Evolutionary conservation across 176 grass and related monocot genomes (phyloP).

Genomic region (Rhynchospora pubera): DNA sequence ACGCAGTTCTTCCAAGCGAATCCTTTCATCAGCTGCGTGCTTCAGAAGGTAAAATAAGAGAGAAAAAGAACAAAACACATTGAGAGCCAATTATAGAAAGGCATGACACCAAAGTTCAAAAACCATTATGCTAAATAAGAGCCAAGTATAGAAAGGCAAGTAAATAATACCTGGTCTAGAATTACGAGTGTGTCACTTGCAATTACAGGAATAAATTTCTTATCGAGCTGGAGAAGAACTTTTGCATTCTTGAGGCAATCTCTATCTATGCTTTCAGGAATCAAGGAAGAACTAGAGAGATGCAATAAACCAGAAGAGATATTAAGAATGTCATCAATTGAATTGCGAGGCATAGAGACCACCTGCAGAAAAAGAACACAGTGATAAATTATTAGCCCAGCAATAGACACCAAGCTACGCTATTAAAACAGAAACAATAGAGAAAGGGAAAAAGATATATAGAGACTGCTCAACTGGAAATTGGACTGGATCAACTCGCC

Average conservation of each 20-base stretch:
- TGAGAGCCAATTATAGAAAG: too few species aligned
- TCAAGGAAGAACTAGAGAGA: slow-evolving; percentile 56
- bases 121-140: not conserved
- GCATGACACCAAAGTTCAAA: not conserved
- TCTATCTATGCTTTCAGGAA: slow-evolving; percentile 72
- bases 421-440: slow-evolving; percentile 18
- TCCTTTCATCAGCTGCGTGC: slow-evolving; percentile 98
- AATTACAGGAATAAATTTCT: slow-evolving; percentile 92
- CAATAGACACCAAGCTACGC: slow-evolving; percentile 30
- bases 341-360: slow-evolving; percentile 16
- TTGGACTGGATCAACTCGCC: slow-evolving; percentile 35
- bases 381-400: slow-evolving; percentile 1
- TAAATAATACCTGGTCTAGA: slow-evolving; percentile 57
- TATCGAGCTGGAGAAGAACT: slow-evolving; percentile 90
- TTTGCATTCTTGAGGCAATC: slow-evolving; percentile 67
- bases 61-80: slow-evolving; percentile 1
- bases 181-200: slow-evolving; percentile 66
- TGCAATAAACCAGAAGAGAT: slow-evolving; percentile 77
- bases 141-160: not conserved
- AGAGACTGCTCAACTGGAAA: slow-evolving; percentile 55
- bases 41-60: slow-evolving; percentile 29
- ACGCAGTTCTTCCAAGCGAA: slow-evolving; percentile 82
- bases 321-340: slow-evolving; percentile 54
- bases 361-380: slow-evolving; percentile 18
- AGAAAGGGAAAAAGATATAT: slow-evolving; percentile 17